Base-by-base conservation (phyloP, 805 yeast genomes). In the Maudiozyma turicensis region DNA sequence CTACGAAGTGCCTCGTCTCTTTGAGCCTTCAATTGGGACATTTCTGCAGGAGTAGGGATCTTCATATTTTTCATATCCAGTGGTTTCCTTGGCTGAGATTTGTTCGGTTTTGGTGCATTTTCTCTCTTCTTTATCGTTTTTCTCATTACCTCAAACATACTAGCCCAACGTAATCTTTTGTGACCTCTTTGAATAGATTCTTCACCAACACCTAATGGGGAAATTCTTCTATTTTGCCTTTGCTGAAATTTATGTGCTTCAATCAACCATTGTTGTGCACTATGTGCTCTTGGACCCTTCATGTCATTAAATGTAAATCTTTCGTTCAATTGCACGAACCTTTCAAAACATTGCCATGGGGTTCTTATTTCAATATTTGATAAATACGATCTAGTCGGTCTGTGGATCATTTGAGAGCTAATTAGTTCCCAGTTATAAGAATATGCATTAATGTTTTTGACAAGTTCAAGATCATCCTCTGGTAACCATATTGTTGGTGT, bases 311-410 rank as follows among this genome's bases (percentile, higher is more conserved):
- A 78, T 54, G 87, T 95, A 59, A 89, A 91, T 50, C 83, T 82
- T 51, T 91, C 96, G 58, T 86, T 88, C 55, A 93, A 73, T 68
- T 91, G 98, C 52, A 90, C 83, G 72, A 91, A 93, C 55, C 99
- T 73, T 66, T 93, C 99, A 70, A 93, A 93, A 64, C 98, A 91
- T 64, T 91, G 98, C 99, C 99, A 93, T 0, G 99, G 95, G 0
- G 98, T 93, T 59, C 99, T 77, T 59, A 97, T 78, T 65, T 93
- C 98, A 50, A 89, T 87, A 59, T 87, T 89, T 0, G 98, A 85
- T 38, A 81, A 77, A 64, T 87, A 89, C 11, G 83, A 78, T 54
- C 80, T 74, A 0, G 87, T 77, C 2, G 88, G 77, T 46, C 76
- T 72, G 2, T 82, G 75, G 43, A 84, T 76, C 63, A 93, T 70